phyloP scores from a whole-genome alignment of 2,329 filamentous ascomycete genomes.

The Penicillium crustosum region DNA sequence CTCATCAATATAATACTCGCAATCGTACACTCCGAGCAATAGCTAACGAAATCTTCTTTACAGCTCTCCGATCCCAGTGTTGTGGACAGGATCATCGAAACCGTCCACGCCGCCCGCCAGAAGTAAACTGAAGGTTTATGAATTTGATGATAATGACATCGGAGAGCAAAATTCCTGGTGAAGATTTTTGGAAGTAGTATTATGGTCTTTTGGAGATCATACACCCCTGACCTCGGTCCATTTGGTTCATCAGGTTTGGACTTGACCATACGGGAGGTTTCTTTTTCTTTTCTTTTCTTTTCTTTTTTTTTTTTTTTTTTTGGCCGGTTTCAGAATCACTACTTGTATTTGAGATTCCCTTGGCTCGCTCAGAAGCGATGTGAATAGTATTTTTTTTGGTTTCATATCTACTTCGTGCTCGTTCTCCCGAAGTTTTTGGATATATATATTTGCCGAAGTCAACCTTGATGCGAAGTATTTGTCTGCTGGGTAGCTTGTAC shows the following conservation, averaged over 20 bases:
- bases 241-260: not conserved
- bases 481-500: not conserved
- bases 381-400: conserved; percentile 21
- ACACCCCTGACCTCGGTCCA: not conserved
- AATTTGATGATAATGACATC: conserved; percentile 25
- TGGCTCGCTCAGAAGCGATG: conserved; percentile 16
- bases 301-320: not conserved
- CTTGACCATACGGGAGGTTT: conserved; percentile 5
- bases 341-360: conserved; percentile 29
- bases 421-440: not conserved
- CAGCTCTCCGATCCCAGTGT: conserved; percentile 86
- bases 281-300: not conserved
- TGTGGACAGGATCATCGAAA: conserved; percentile 83
- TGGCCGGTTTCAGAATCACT: conserved; percentile 10
- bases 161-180: conserved; percentile 17
- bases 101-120: conserved; percentile 59
- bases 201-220: not conserved
- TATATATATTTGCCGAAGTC: not conserved
- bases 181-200: not conserved
- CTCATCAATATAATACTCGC: not conserved
- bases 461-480: not conserved
- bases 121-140: conserved; percentile 32
- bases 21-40: not conserved
- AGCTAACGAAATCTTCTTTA: conserved; percentile 7
- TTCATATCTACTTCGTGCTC: not conserved